Conservation (phyloP, 75 land plant species). For the Larix kaempferi region DNA sequence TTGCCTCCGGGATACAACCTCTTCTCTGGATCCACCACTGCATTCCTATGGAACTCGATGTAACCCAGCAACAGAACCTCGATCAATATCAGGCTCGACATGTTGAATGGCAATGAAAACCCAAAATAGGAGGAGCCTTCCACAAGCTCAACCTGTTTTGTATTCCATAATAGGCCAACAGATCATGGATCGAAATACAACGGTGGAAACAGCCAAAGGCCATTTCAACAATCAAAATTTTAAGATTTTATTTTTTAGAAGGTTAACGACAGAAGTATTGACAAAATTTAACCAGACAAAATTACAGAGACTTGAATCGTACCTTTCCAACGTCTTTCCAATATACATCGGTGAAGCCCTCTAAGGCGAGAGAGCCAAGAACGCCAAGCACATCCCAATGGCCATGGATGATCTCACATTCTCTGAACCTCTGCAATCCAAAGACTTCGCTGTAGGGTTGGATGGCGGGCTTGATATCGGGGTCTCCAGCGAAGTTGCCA, state of each 20-base stretch:
- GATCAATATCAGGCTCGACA: conserved; percentile 74
- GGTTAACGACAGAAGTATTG: no score
- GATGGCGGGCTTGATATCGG: conserved; percentile 25
- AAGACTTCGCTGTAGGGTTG: conserved; percentile 41
- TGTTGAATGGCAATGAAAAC: conserved; percentile 84
- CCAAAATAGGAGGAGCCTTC: conserved; percentile 96
- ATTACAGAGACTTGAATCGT: not conserved
- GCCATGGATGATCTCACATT: conserved; percentile 36
- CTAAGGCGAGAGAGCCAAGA: conserved; percentile 21
- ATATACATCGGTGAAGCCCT: conserved; percentile 21
- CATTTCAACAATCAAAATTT: no score
- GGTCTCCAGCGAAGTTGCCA: conserved; percentile 19
- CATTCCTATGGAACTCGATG: conserved; percentile 96
- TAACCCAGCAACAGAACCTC: conserved; percentile 84
- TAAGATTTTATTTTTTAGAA: no score
- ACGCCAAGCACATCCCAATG: conserved; percentile 32
- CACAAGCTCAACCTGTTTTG: conserved; percentile 78
- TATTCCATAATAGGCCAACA: not conserved
- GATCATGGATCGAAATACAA: not conserved
- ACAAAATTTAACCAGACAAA: not conserved
- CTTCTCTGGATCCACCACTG: conserved; percentile 90
- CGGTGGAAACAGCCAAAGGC: not conserved
- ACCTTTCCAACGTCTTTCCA: conserved; percentile 37
- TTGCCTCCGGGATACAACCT: conserved; percentile 93
- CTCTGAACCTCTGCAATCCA: conserved; percentile 21